Percentiles rank a stretch among this genome's conserved stretches.
These are phyloP conservation scores for Hypoxylon intermedium DNA, from an alignment of 495 filamentous ascomycete genomes.

Conservation along the genomic window DNA sequence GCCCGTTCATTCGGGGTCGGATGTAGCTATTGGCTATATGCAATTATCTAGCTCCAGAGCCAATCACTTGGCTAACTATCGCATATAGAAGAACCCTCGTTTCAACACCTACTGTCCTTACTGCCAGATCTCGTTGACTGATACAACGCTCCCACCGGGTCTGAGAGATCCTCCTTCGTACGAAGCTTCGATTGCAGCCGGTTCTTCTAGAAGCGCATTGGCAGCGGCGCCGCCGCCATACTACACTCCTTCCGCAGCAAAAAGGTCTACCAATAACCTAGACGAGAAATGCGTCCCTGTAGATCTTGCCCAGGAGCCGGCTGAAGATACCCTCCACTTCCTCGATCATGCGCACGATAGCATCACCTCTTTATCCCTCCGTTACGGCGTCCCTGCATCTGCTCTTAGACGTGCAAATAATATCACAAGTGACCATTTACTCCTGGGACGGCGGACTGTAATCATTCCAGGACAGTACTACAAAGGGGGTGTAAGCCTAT, in stretches of 20 bases:
- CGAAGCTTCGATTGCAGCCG: conserved; percentile 46
- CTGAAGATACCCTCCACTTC: conserved; percentile 71
- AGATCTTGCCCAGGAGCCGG: conserved; percentile 37
- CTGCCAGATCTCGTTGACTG: conserved; percentile 55
- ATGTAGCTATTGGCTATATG: background rate
- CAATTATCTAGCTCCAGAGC: background rate
- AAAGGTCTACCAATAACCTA: conserved; percentile 13
- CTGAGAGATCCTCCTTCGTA: conserved; percentile 67
- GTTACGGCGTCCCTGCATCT: conserved; percentile 66
- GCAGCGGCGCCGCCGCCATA: conserved; percentile 50
- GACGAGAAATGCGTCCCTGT: conserved; percentile 38
- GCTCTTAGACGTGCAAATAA: conserved; percentile 67
- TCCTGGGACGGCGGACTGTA: conserved; percentile 68
- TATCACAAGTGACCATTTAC: conserved; percentile 68
- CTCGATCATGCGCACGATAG: conserved; percentile 68
- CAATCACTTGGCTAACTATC: conserved; percentile 12
- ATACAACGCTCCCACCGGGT: conserved; percentile 61
- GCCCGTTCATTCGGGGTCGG: background rate
- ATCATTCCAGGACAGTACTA: conserved; percentile 72
- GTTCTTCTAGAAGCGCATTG: conserved; percentile 33
- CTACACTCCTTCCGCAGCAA: conserved; percentile 41
- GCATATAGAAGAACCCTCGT: conserved; percentile 65
- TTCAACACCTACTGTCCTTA: conserved; percentile 73
- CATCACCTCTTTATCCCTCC: conserved; percentile 67
- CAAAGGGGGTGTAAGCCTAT: conserved; percentile 66